Evolutionary conservation across 2,329 filamentous ascomycete genomes (phyloP), one percentile per base, ranked within the genome.

Genomic region (Dendrostoma leiphaemia): DNA sequence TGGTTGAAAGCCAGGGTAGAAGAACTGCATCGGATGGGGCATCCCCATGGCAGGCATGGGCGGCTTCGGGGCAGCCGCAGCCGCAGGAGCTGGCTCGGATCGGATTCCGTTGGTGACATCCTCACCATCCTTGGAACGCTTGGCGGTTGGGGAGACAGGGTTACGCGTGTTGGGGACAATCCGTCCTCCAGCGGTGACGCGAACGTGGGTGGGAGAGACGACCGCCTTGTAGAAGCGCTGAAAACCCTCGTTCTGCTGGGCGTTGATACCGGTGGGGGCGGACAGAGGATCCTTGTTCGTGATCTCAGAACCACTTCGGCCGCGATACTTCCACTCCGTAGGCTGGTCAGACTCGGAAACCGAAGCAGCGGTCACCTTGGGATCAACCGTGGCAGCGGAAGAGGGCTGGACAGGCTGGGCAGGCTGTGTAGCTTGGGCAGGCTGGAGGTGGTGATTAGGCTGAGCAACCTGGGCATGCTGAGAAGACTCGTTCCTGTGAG

Each of bases 141-240:
- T 84, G 6, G 73, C 63, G 4, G 77, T 77, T 3, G 80, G 80
- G 8, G 82, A 84, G 5, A 72, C 70, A 2, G 77, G 71, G 12
- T 56, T 56, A 40, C 83, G 76, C 31, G 77, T 85, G 62, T 87
- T 87, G 46, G 83, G 84, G 1, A 88, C 84, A 61, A 88, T 87
- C 34, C 83, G 77, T 38, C 84, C 84, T 54, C 84, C 83, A 56
- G 84, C 84, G 19, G 84, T 88, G 47, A 88, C 84, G 15, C 84
- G 80, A 58, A 87, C 79, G 65, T 87, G 83, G 13, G 82, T 84
- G 7, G 84, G 84, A 31, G 84, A 88, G 4, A 82, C 77, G n/a
- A 87, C 84, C 10, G 84, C 83, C 64, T 84, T 83, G 70, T 84
- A 86, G 64, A 88, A 88, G 49, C 79, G 76, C 65, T 85, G 80